Evolutionary conservation across 805 yeast genomes (phyloP), one percentile per base, ranked within the genome.

Genomic region (Yamadazyma akitaensis): DNA sequence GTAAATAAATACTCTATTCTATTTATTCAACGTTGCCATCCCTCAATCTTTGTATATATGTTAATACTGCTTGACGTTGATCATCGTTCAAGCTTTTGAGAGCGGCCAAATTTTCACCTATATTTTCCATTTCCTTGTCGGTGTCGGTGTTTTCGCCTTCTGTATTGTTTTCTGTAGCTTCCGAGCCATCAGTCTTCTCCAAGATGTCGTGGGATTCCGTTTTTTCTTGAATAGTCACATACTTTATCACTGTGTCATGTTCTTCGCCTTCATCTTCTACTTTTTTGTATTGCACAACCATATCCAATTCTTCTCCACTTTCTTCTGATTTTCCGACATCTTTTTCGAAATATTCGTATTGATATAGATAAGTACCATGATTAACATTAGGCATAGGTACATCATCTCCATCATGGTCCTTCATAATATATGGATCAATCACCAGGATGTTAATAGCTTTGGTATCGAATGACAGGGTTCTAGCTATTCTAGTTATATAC

Each of bases 381-480:
- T 18, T 21, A 13, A 46, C 37, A 5, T 35, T n/a, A 5, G 53
- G 46, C 16, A 46, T 46, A 1, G 57, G 58, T 0, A 58, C 60
- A 3, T 14, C 6, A 34, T 63, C 65, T 13, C 71, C 72, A 36
- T 67, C 65, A 14, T 57, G 60, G 39, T 69, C 72, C 0, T 47
- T 39, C 57, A 62, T 56, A 5, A 62, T 61, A 7, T 43, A 59
- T 0, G 74, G 73, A 51, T 71, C 65, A 5, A 66, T 47, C 5
- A 62, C 26, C 25, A 26, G 43, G n/a, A 44, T 24, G 12, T 8
- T 16, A 10, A 68, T 44, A 16, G 25, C 32, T 13, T 53, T 50
- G 19, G 45, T 40, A n/a, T 47, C 42, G 5, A 39, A 36, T n/a
- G 7, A 14, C 41, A 26, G 2, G 19, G 3, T 67, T 66, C 42